Evolutionary conservation across 257 asterid genomes (phyloP).

Genomic region (Lantana camara): DNA sequence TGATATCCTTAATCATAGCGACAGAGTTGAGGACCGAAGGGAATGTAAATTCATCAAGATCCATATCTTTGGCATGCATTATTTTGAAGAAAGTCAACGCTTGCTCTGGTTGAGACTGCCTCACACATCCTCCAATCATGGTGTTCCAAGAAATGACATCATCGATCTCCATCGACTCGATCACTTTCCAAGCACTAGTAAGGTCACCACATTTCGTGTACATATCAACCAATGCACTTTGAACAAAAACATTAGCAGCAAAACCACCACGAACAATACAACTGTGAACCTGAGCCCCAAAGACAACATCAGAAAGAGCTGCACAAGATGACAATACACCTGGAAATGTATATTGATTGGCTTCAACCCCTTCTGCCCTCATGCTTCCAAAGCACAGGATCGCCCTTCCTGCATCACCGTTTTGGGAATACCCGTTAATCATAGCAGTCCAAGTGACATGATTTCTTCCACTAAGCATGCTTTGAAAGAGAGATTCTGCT

Average conservation of each 20-base stretch:
- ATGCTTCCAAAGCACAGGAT: conserved; percentile 61
- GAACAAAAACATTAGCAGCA: conserved; percentile 69
- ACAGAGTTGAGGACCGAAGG: conserved; percentile 81
- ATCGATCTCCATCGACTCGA: conserved; percentile 51
- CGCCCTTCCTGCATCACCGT: conserved; percentile 49
- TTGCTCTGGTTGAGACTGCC: conserved; percentile 44
- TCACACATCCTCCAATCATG: conserved; percentile 71
- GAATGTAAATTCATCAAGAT: conserved; percentile 65
- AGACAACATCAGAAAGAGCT: conserved; percentile 37
- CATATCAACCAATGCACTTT: conserved; percentile 75
- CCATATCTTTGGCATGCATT: conserved; percentile 61
- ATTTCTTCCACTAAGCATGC: conserved; percentile 60
- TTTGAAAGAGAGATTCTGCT: conserved; percentile 59
- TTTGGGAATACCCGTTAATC: conserved; percentile 73
- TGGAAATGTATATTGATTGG: conserved; percentile 83
- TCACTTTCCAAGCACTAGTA: conserved; percentile 52
- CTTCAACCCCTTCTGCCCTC: conserved; percentile 63
- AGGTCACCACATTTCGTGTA: conserved; percentile 79
- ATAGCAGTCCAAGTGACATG: conserved; percentile 96
- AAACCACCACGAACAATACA: conserved; percentile 73
- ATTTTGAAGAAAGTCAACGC: conserved; percentile 57
- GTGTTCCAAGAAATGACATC: conserved; percentile 76
- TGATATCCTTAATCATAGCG: conserved; percentile 45
- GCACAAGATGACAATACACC: conserved; percentile 72
- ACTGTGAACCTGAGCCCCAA: conserved; percentile 72